Evolutionary conservation across 1,139 yeast genomes (phyloP), one percentile per base, ranked within the genome.

Genomic region (Lodderomyces beijingensis): DNA sequence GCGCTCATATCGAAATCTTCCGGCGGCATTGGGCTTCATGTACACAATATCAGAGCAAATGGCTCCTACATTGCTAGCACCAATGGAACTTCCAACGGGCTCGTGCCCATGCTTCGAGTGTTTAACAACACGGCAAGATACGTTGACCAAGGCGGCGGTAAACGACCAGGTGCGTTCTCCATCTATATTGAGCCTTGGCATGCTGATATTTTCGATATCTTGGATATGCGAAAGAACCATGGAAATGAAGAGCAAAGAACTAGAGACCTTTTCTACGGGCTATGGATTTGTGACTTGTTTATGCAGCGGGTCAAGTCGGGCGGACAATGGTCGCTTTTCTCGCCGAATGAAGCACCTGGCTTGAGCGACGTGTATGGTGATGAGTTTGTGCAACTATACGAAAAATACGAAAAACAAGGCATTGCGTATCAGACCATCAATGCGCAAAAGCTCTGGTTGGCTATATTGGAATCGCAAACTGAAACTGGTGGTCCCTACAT

Each of bases 161-260:
- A 74, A 51, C 53, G 81, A 43, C 81, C 81, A 0, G 80, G 81
- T 27, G 81, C 81, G 5, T 72, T 75, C 50, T 77, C 79, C n/a
- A 57, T 74, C 19, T 75, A 74, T 55, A 42, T 74, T 33, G 81
- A 75, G 45, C 80, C 81, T 30, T 75, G 81, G 81, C 81, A 75
- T 53, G 60, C 70, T 3, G 80, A 75, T 46, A 56, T 75, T 25
- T 69, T 72, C 47, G 75, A 70, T 25, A 65, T 74, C 40, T 49
- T 75, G 25, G 74, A 73, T 32, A 53, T 74, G 43, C 58, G 74
- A 38, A 73, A 73, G 53, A 74, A 74, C 45, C 77, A 74, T 47
- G 79, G 79, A 15, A 73, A 70, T 43, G 79, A 74, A 49, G 80
- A 74, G 45, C 51, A 60, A 41, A 56, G 79, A 41, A 76, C 80